Percentiles rank a stretch among this genome's conserved stretches.
Conservation (phyloP, 305 asterid genomes). For the Plantago coronopus region DNA sequence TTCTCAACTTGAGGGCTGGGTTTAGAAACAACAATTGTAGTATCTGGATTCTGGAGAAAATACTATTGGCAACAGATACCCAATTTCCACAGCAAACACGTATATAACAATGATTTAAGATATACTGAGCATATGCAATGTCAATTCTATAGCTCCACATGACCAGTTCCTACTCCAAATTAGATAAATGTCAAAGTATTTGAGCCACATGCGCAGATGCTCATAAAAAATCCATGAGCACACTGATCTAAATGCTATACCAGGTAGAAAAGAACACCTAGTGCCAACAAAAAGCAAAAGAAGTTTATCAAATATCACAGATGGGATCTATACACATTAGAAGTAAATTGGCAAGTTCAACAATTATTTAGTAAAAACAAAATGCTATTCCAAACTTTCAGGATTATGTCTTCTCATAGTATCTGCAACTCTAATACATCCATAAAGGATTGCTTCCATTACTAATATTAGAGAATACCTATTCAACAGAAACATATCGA, state of each 20-base stretch:
- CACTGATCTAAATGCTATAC: too few species aligned
- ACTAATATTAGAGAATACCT: too few species aligned
- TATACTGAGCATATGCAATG: slow-evolving; percentile 13
- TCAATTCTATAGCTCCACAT: slow-evolving; percentile 1
- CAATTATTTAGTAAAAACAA: too few species aligned
- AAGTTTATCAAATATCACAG: not conserved
- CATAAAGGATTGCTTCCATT: too few species aligned
- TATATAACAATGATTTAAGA: slow-evolving; percentile 8
- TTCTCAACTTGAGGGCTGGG: slow-evolving; percentile 2
- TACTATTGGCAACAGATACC: slow-evolving; percentile 10
- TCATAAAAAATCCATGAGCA: not conserved
- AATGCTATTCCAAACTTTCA: too few species aligned
- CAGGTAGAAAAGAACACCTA: not conserved
- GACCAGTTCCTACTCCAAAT: not conserved
- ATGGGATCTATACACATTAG: not conserved
- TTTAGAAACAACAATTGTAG: slow-evolving; percentile 15
- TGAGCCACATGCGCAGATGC: slow-evolving; percentile 5
- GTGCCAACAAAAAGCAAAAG: not conserved
- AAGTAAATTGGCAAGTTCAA: too few species aligned
- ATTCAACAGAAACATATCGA: too few species aligned
- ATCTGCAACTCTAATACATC: too few species aligned
- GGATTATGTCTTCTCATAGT: too few species aligned
- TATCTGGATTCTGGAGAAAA: slow-evolving; percentile 14
- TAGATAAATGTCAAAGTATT: not conserved
- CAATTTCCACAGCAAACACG: slow-evolving; percentile 2